Conservation (phyloP, 2,329 filamentous ascomycete genomes). For the Penicillium sp. region DNA sequence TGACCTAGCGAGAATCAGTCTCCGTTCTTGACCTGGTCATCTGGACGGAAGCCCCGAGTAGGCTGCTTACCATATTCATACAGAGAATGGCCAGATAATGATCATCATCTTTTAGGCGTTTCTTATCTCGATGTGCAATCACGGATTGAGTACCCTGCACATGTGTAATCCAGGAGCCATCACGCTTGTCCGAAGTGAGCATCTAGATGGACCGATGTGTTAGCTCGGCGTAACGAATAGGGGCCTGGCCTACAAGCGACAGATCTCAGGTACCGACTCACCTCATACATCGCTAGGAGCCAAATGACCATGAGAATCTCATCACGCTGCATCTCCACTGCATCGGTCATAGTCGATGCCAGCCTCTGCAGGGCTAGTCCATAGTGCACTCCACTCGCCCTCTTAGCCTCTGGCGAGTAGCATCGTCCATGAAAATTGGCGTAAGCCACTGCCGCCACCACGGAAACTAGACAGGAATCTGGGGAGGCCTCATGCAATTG, state of each 20-base stretch:
- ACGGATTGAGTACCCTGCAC: constrained; percentile 21
- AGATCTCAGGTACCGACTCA: background rate
- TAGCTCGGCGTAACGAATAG: background rate
- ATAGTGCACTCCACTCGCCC: constrained; percentile 13
- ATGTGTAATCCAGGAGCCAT: constrained; percentile 20
- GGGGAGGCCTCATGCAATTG: background rate
- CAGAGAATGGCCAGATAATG: constrained; percentile 13
- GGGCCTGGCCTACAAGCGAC: background rate
- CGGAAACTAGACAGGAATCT: constrained; percentile 15
- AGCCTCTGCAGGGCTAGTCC: constrained; percentile 16
- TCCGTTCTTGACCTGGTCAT: background rate
- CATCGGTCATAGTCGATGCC: constrained; percentile 10
- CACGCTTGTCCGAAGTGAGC: constrained; percentile 15
- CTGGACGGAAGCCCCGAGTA: background rate
- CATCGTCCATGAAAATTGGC: constrained; percentile 17
- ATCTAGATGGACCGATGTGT: constrained; percentile 5
- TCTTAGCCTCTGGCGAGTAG: constrained; percentile 13
- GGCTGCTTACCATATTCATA: constrained; percentile 14
- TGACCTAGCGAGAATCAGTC: background rate
- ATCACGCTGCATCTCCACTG: constrained; percentile 9
- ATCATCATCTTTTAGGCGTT: constrained; percentile 9
- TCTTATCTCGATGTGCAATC: constrained; percentile 12
- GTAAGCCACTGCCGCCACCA: constrained; percentile 16
- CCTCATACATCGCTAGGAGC: constrained; percentile 19
- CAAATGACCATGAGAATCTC: constrained; percentile 20